Evolutionary conservation across 306 rosid genomes (phyloP).

Genomic region (Medicago arabica): DNA sequence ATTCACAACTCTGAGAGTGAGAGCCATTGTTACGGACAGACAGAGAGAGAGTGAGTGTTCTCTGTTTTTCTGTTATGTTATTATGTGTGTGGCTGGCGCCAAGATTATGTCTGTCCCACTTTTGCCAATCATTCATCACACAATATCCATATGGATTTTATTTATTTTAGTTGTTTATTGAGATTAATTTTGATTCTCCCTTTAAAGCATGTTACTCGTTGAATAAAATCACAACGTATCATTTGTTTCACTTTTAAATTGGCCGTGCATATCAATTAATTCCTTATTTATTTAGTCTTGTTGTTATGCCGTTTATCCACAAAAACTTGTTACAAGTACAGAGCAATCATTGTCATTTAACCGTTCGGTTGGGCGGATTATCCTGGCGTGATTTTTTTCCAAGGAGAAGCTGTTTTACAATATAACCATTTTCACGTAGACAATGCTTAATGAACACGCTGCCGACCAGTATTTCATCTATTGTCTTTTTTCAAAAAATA

Average conservation of each 20-base stretch:
- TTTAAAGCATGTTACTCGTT: too few relatives aligned
- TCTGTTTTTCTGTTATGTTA: too few relatives aligned
- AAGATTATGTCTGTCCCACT: neutral
- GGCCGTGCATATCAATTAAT: neutral
- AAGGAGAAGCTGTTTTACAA: neutral
- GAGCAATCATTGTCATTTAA: neutral
- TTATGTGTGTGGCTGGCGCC: too few relatives aligned
- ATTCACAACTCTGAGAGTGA: slow-evolving; percentile 34
- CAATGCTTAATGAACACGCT: too few relatives aligned
- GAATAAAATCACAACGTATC: too few relatives aligned
- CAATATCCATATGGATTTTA: slow-evolving; percentile 15
- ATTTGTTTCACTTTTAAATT: too few relatives aligned
- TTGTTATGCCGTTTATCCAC: neutral
- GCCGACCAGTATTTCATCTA: too few relatives aligned
- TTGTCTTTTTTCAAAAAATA: neutral
- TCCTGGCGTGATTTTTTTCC: neutral
- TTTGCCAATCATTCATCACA: slow-evolving; percentile 7
- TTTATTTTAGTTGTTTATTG: neutral
- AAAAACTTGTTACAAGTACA: too few relatives aligned
- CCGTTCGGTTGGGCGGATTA: neutral
- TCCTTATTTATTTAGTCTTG: neutral
- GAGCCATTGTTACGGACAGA: slow-evolving; percentile 36
- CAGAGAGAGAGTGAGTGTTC: too few relatives aligned
- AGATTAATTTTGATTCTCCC: too few relatives aligned
- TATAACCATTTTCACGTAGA: too few relatives aligned